A percentile compares a stretch with the other conserved stretches of the same genome.
phyloP scores from a whole-genome alignment of 2,329 filamentous ascomycete genomes.

The Trichoderma semiorbis region DNA sequence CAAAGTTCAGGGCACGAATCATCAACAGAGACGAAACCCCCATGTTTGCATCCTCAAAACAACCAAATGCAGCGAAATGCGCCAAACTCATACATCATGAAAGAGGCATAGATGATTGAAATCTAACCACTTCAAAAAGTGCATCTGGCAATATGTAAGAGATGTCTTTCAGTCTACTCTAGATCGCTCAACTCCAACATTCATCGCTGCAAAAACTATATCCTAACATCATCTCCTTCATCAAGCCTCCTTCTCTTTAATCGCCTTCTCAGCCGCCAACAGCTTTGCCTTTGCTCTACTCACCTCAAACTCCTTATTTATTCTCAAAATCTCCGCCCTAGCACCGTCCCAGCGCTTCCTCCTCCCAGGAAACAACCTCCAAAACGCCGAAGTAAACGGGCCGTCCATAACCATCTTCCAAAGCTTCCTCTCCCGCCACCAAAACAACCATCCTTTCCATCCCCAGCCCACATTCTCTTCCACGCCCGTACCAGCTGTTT shows the following conservation, averaged over 20 bases:
- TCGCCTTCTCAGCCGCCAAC: neutral
- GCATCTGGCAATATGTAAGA: neutral
- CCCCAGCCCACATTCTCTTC: slow-evolving; percentile 39
- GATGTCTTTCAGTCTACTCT: neutral
- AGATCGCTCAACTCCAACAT: neutral
- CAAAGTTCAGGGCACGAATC: neutral
- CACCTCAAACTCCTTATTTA: neutral
- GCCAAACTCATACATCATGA: rapidly evolving
- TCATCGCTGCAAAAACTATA: neutral
- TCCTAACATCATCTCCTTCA: neutral
- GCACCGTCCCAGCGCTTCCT: slow-evolving; percentile 24
- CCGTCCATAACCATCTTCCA: slow-evolving; percentile 35
- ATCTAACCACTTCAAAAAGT: neutral
- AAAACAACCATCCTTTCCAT: slow-evolving; percentile 39
- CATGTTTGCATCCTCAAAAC: neutral
- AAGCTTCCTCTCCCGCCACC: slow-evolving; percentile 36
- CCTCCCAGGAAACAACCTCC: slow-evolving; percentile 24
- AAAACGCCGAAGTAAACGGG: slow-evolving; percentile 22
- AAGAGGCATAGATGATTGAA: neutral
- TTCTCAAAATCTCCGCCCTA: slow-evolving; percentile 13
- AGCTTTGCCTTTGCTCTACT: neutral
- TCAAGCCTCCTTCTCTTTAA: neutral
- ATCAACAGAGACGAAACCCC: neutral
- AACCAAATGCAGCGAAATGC: neutral
- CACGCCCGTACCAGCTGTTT: slow-evolving; percentile 40